Percentiles rank a stretch among this genome's conserved stretches.
phyloP scores from a whole-genome alignment of 2,329 filamentous ascomycete genomes.

The Curvularia sp. region DNA sequence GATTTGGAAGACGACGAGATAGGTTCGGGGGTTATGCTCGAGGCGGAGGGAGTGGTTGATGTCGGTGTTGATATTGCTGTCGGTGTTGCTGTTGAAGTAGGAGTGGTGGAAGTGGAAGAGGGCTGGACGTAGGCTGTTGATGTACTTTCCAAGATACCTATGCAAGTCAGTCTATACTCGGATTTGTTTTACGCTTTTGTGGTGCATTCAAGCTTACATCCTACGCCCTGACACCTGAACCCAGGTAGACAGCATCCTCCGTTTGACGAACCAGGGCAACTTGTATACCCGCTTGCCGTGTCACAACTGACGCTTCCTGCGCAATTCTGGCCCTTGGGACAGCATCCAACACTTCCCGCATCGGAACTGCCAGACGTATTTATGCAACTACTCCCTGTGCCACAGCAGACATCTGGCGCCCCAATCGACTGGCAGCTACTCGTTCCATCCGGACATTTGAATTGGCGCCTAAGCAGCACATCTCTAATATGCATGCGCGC shows the following conservation, averaged over 20 bases:
- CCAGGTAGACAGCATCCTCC: slow-evolving; percentile 80
- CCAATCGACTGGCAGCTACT: slow-evolving; percentile 69
- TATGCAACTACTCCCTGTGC: slow-evolving; percentile 70
- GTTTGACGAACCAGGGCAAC: slow-evolving; percentile 69
- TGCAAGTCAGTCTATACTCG: slow-evolving; percentile 4
- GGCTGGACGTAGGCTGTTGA: slow-evolving; percentile 42
- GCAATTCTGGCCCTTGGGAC: slow-evolving; percentile 70
- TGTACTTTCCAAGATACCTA: slow-evolving; percentile 42
- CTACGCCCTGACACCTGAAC: slow-evolving; percentile 72
- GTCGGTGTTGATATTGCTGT: slow-evolving; percentile 13
- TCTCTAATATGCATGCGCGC: slow-evolving; percentile 49
- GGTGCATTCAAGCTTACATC: slow-evolving; percentile 64
- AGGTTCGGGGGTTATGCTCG: slow-evolving; percentile 14
- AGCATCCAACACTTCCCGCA: slow-evolving; percentile 77
- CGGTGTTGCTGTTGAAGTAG: slow-evolving; percentile 51
- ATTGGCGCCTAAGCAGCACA: slow-evolving; percentile 62
- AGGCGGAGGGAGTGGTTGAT: slow-evolving; percentile 39
- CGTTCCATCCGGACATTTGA: slow-evolving; percentile 72
- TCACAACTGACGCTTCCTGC: slow-evolving; percentile 70
- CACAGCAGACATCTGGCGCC: slow-evolving; percentile 76
- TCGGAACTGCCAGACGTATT: slow-evolving; percentile 55
- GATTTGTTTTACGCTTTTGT: too few relatives aligned
- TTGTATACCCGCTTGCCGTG: slow-evolving; percentile 64
- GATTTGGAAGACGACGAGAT: slow-evolving; percentile 21
- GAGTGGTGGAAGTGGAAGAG: slow-evolving; percentile 34